These are phyloP conservation scores for Capillidium rhysosporum DNA, from an alignment of 371 early-diverging fungal species.

Conservation along the genomic window DNA sequence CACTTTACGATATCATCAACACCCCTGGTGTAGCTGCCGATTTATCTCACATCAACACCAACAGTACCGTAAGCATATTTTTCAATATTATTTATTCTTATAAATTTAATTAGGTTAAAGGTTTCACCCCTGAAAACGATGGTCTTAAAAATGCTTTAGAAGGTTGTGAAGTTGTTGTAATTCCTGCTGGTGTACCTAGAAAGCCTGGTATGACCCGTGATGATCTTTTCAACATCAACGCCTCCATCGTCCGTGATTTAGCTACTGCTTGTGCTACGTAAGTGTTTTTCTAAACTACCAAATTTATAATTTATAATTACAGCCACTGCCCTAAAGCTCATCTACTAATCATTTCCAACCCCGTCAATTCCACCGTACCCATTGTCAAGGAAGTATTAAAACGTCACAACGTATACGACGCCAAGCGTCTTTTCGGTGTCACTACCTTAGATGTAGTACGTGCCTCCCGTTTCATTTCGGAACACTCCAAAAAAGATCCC, in stretches of 20 bases:
- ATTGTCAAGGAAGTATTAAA: constrained; percentile 95
- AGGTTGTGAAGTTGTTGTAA: constrained; percentile 80
- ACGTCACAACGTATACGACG: constrained; percentile 82
- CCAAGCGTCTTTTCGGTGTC: constrained; percentile 85
- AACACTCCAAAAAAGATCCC: constrained; percentile 52
- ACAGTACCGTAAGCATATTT: constrained; percentile 38
- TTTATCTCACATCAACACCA: constrained; percentile 89
- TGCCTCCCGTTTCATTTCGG: constrained; percentile 88
- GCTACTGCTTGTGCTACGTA: constrained; percentile 40
- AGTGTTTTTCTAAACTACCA: constrained; percentile 11
- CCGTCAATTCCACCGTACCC: constrained; percentile 99
- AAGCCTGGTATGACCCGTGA: constrained; percentile 99
- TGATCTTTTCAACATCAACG: constrained; percentile 65
- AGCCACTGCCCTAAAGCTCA: constrained; percentile 90
- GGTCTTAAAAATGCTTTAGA: constrained; percentile 70
- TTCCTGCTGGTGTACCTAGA: constrained; percentile 98
- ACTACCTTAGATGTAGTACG: constrained; percentile 96
- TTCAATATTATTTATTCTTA: background rate
- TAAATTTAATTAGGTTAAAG: constrained; percentile 35
- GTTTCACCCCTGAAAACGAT: constrained; percentile 67
- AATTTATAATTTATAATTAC: background rate
- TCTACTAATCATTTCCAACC: constrained; percentile 95
- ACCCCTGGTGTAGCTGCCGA: constrained; percentile 96
- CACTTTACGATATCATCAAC: constrained; percentile 92
- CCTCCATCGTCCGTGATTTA: constrained; percentile 12